phyloP scores from a whole-genome alignment of 805 yeast genomes.

The Grigorovia humatica region DNA sequence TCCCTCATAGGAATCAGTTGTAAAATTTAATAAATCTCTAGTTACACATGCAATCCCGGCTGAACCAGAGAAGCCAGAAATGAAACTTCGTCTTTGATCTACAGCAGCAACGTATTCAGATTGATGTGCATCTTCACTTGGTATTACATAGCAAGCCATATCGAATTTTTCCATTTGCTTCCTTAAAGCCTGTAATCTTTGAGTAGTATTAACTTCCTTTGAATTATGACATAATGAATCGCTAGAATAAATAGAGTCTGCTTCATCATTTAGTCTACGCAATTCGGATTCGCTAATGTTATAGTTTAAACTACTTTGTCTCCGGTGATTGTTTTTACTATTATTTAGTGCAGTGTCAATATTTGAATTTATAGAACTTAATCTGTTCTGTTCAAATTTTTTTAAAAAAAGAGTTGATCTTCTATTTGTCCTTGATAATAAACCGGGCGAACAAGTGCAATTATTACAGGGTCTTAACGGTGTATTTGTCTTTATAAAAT shows the following conservation, averaged over 20 bases:
- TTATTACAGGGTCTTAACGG: slow-evolving; percentile 49
- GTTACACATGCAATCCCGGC: slow-evolving; percentile 90
- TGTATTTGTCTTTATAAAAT: slow-evolving; percentile 8
- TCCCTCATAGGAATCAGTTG: slow-evolving; percentile 36
- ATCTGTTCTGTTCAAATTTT: slow-evolving; percentile 19
- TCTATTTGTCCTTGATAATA: slow-evolving; percentile 57
- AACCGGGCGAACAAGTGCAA: slow-evolving; percentile 80
- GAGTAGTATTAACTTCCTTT: slow-evolving; percentile 43
- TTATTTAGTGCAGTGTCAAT: background rate
- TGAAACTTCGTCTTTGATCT: slow-evolving; percentile 75
- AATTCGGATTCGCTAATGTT: background rate
- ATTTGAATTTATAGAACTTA: background rate
- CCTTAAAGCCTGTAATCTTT: slow-evolving; percentile 53
- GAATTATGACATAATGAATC: slow-evolving; percentile 30
- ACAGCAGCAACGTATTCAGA: slow-evolving; percentile 76
- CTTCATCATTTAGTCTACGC: slow-evolving; percentile 11
- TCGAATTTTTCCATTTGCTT: slow-evolving; percentile 49
- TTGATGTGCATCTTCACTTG: slow-evolving; percentile 90
- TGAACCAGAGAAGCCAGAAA: slow-evolving; percentile 84
- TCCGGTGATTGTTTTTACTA: background rate
- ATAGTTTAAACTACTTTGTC: background rate
- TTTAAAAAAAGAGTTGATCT: slow-evolving; percentile 40
- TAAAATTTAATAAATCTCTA: slow-evolving; percentile 32
- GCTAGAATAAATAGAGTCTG: slow-evolving; percentile 29
- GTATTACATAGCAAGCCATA: slow-evolving; percentile 65